Base-by-base conservation (phyloP, 305 asterid species). In the Fraxinus floribunda region DNA sequence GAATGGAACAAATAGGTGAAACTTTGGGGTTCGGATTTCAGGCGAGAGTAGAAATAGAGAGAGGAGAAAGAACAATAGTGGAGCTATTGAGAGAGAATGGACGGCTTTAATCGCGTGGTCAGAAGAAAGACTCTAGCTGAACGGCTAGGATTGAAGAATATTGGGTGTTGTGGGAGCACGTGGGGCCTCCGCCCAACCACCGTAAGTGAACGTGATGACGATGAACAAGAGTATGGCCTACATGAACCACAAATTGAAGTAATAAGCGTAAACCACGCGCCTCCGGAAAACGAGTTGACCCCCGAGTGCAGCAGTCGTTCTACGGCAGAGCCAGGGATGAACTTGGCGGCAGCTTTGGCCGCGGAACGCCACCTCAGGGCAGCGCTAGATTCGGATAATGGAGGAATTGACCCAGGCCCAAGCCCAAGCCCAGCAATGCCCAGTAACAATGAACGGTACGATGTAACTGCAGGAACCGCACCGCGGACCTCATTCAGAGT, bases 301-400 rank as follows among this genome's bases (percentile, higher is more conserved):
- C 86, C 86, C 82, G 88, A 83, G 18, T 92, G 95, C 68, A 82
- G 41, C 79, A 79, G 29, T 7, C 86, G 49, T 3, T 84, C 79
- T 11, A 87, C 92, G 86, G 82, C 82, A 0, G 24, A 84, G 5
- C 32, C 88, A 0, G 93, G 97, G 84, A 93, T 90, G 98, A 93
- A 94, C 74, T 39, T 93, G 76, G 98, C 97, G 64, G 91, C 93
- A 79, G 98, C 98, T 68, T 80, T 94, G 87, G 95, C 93, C 9
- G 96, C 94, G 1, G 98, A 94, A 86, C 80, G 98, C 77, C 90
- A 91, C 82, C 75, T 91, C 79, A 85, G 94, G 90, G 91, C 92
- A 55, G 88, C 77, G 85, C 79, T 84, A 16, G 97, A 89, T 35
- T 75, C 88, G 0, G 86, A 85, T 0, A 79, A 5, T 13, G 79